Conservation (phyloP, 192 early-diverging fungal species). For the Fimicolochytrium jonesii region DNA sequence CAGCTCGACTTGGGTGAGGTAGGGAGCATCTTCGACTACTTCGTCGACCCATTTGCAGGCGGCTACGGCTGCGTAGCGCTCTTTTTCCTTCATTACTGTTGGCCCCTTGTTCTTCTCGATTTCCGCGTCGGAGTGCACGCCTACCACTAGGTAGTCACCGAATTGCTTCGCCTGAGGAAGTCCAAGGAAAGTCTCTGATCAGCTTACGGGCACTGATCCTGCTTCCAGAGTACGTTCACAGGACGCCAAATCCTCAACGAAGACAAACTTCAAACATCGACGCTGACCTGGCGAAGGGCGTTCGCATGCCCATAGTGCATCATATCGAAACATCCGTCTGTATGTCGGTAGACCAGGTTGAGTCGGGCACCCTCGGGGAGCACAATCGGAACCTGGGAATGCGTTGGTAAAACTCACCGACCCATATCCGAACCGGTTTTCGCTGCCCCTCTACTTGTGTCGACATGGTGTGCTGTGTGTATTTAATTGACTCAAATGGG, state of each 20-base stretch:
- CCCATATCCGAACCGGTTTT: conserved; percentile 28
- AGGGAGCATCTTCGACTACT: conserved; percentile 89
- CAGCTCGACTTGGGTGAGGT: conserved; percentile 80
- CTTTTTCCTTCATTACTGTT: conserved; percentile 93
- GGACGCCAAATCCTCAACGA: too few species aligned
- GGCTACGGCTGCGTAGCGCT: conserved; percentile 90
- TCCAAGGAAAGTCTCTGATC: too few species aligned
- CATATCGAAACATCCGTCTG: conserved; percentile 96
- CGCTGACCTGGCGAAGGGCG: conserved; percentile 81
- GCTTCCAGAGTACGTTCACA: too few species aligned
- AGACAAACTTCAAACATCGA: not conserved
- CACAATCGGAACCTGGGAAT: not conserved
- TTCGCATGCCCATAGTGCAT: conserved; percentile 93
- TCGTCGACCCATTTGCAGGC: conserved; percentile 97
- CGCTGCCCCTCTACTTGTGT: too few species aligned
- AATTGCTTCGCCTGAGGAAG: conserved; percentile 77
- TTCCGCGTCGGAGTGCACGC: conserved; percentile 93
- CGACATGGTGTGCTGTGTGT: too few species aligned
- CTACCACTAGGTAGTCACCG: conserved; percentile 91
- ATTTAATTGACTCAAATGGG: too few species aligned
- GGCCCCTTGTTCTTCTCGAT: conserved; percentile 94
- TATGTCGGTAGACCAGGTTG: conserved; percentile 22
- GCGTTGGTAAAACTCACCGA: conserved; percentile 8
- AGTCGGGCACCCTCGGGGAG: not conserved
- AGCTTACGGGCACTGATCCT: too few species aligned